phyloP scores from a whole-genome alignment of 495 filamentous ascomycete genomes.

The Xylaria flabelliformis region DNA sequence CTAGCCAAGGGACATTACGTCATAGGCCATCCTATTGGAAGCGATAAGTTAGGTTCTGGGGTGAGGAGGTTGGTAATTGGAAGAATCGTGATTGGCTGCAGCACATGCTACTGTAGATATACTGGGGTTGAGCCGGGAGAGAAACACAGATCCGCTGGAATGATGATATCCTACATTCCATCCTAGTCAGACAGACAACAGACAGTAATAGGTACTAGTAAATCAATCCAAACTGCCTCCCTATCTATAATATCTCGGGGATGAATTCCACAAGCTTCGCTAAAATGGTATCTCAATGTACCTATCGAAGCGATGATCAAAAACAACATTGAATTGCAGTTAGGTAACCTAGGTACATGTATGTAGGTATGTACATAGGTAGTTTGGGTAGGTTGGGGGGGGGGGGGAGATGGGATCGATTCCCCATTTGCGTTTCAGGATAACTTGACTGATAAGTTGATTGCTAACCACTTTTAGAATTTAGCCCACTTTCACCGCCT shows the following conservation, averaged over 20 bases:
- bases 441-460: neutral
- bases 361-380: neutral
- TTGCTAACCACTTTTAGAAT: conserved; percentile 17
- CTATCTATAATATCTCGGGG: neutral
- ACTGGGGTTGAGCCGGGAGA: neutral
- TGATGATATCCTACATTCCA: neutral
- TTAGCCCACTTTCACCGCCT: conserved; percentile 29
- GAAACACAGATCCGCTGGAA: neutral
- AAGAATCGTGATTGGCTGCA: conserved; percentile 1
- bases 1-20: conserved; percentile 6
- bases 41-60: neutral
- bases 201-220: neutral
- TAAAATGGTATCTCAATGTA: neutral
- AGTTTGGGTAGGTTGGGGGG: neutral
- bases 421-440: neutral
- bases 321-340: too few species aligned
- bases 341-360: too few species aligned
- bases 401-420: neutral
- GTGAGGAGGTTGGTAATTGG: conserved; percentile 11
- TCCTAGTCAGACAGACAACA: neutral
- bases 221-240: neutral
- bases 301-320: too few species aligned
- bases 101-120: neutral
- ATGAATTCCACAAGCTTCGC: neutral
- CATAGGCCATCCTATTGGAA: neutral